A percentile compares a stretch with the other conserved stretches of the same genome.
phyloP scores from a whole-genome alignment of 1,284 basidiomycete species.

The Puccinia polysora region DNA sequence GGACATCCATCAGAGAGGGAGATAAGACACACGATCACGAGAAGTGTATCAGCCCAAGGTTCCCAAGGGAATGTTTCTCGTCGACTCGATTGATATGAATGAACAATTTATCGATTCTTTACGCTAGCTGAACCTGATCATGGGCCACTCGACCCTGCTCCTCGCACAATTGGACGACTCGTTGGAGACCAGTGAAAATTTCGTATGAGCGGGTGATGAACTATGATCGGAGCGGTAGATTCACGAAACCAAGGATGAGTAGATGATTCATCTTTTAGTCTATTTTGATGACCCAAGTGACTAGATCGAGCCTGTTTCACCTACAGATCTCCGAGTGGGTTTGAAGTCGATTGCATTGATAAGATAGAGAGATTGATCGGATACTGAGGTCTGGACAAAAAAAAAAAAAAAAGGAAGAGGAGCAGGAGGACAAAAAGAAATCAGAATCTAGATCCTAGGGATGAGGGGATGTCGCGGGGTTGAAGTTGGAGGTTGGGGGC shows the following conservation, averaged over 20 bases:
- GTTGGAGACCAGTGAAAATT: slow-evolving; percentile 38
- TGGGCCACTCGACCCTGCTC: slow-evolving; percentile 28
- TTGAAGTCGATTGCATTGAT: slow-evolving; percentile 26
- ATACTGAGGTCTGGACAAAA: slow-evolving; percentile 39
- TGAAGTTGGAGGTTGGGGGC: too few species aligned
- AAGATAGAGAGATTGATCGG: slow-evolving; percentile 40
- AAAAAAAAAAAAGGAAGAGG: too few species aligned
- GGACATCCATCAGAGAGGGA: not conserved
- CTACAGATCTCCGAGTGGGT: slow-evolving; percentile 29
- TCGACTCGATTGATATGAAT: not conserved
- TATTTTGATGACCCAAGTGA: not conserved
- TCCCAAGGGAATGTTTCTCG: not conserved
- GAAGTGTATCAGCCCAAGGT: not conserved
- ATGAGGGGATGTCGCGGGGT: too few species aligned
- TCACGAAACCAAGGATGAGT: slow-evolving; percentile 9
- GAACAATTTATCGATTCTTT: slow-evolving; percentile 9
- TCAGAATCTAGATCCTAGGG: not conserved
- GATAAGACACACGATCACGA: not conserved
- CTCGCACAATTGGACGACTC: slow-evolving; percentile 33
- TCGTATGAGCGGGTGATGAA: slow-evolving; percentile 39
- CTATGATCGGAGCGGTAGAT: not conserved
- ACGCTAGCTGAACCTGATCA: slow-evolving; percentile 28
- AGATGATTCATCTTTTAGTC: not conserved
- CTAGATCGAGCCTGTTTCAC: not conserved
- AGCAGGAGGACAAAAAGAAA: not conserved